Evolutionary conservation across 2,329 filamentous ascomycete genomes (phyloP).

Genomic region (Rutstroemia sydowiana): DNA sequence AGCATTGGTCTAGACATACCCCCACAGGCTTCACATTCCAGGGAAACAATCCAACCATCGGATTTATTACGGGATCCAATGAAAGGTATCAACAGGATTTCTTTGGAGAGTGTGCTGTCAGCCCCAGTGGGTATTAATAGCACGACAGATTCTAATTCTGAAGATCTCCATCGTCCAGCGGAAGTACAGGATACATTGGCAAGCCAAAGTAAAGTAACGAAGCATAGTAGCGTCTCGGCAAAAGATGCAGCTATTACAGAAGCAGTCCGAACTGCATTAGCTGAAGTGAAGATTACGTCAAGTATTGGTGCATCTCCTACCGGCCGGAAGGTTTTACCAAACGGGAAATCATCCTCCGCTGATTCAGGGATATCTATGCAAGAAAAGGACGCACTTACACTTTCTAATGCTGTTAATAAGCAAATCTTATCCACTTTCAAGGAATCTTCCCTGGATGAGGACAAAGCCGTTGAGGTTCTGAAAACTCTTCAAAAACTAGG

Average conservation of each 20-base stretch:
- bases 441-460: slow-evolving; percentile 14
- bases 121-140: slow-evolving; percentile 18
- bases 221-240: slow-evolving; percentile 19
- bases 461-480: slow-evolving; percentile 20
- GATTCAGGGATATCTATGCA: slow-evolving; percentile 8
- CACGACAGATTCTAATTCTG: slow-evolving; percentile 6
- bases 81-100: slow-evolving; percentile 11
- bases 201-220: slow-evolving; percentile 18
- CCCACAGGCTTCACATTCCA: slow-evolving; percentile 11
- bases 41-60: slow-evolving; percentile 21
- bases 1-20: slow-evolving; percentile 10
- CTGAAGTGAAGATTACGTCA: slow-evolving; percentile 13
- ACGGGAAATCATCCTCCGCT: slow-evolving; percentile 11
- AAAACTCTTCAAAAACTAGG: slow-evolving; percentile 21
- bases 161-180: slow-evolving; percentile 9
- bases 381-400: slow-evolving; percentile 1
- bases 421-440: neutral
- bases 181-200: slow-evolving; percentile 2
- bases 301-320: slow-evolving; percentile 3
- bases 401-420: neutral
- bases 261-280: slow-evolving; percentile 20
- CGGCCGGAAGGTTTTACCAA: slow-evolving; percentile 18
- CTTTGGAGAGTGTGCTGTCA: slow-evolving; percentile 17
- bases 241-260: slow-evolving; percentile 22
- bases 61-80: slow-evolving; percentile 16